Evolutionary conservation across 257 asterid species (phyloP).

Genomic region (Przewalskia tangutica): DNA sequence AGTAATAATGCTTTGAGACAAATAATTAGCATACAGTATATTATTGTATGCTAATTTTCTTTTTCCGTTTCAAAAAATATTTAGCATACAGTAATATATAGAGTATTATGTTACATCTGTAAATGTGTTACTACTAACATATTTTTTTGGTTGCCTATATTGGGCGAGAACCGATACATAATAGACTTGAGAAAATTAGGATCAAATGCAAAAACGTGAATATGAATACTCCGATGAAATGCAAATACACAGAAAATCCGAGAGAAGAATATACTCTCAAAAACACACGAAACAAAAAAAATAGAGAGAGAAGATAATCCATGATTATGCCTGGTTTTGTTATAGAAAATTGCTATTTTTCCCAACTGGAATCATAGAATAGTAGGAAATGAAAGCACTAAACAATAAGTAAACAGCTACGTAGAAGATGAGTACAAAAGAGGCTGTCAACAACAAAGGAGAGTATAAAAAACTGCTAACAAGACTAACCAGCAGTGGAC

Average conservation of each 20-base stretch:
- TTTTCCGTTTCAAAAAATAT: not conserved
- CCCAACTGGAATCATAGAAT: not conserved
- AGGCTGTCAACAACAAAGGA: not conserved
- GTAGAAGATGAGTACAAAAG: not conserved
- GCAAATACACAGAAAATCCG: not conserved
- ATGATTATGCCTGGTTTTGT: not conserved
- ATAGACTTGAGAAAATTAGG: not conserved
- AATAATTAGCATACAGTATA: not conserved
- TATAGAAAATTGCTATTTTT: not conserved
- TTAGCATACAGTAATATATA: not conserved
- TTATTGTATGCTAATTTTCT: not conserved
- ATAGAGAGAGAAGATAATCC: not conserved
- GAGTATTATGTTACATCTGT: not conserved
- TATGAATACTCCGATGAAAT: not conserved
- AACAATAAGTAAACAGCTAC: not conserved
- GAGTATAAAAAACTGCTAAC: not conserved
- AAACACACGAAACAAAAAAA: not conserved
- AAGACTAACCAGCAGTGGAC: not conserved
- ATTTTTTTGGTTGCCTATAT: not conserved
- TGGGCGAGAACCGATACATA: not conserved
- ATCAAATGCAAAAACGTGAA: not conserved
- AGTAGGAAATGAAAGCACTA: not conserved
- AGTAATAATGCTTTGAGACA: not conserved
- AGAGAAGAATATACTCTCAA: not conserved
- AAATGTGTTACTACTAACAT: not conserved